phyloP scores from a whole-genome alignment of 2,329 filamentous ascomycete genomes.

The Diaporthe citri region DNA sequence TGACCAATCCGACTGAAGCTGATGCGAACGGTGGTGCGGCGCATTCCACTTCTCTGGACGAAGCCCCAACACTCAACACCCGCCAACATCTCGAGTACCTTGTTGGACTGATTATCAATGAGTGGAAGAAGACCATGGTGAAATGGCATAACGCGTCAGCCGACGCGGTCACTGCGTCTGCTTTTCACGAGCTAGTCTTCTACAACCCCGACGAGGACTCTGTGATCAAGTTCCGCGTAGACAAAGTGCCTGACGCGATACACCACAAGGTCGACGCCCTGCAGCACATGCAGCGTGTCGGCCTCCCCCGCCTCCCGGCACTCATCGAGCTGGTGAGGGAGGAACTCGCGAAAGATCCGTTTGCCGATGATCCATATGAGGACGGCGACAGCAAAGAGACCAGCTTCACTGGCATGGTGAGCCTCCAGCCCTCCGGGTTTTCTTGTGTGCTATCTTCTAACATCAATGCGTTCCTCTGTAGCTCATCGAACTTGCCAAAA shows the following conservation, averaged over 20 bases:
- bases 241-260: neutral
- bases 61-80: neutral
- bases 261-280: neutral
- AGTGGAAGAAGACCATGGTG: neutral
- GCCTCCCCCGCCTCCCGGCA: neutral
- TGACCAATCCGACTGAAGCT: neutral
- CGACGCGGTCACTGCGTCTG: no score
- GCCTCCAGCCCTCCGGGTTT: neutral
- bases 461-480: neutral
- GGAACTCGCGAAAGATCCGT: neutral
- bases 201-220: neutral
- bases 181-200: neutral
- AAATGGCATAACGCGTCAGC: neutral
- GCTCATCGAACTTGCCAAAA: conserved; percentile 9
- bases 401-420: conserved; percentile 7
- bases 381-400: neutral
- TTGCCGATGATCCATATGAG: neutral
- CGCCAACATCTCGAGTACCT: neutral
- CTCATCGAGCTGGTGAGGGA: neutral
- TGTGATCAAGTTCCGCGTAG: neutral
- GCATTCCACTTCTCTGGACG: neutral
- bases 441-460: neutral
- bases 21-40: neutral
- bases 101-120: neutral
- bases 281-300: neutral